Base-by-base conservation (phyloP, 768 basidiomycete species). In the Gymnopilus junonius region DNA sequence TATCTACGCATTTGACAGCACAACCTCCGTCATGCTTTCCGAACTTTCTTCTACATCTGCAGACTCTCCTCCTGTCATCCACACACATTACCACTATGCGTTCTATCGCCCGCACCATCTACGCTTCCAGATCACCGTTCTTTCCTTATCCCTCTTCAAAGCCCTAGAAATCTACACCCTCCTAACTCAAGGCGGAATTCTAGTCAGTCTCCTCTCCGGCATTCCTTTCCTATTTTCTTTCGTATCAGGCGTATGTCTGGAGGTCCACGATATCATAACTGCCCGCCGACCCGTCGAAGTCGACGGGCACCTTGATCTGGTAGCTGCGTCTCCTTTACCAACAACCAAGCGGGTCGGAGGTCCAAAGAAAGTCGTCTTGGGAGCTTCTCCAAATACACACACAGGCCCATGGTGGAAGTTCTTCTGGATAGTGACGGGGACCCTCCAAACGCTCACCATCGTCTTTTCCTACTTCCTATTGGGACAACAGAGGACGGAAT, bases 381-480 rank as follows among this genome's bases (percentile, higher is more conserved):
- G 73, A 20, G 67, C 65, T 4, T 51, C 61, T 2, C 57, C 58
- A 10, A 70, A 71, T 53, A 65, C 67, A 8, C 58, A 64, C 34
- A 59, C 20, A 3, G 35, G 62, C 0, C 2, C 64, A 1, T 43
- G 46, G 31, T 75, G 74, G 74, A 67, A 59, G 12, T 12, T 65
- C 1, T 62, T 68, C 40, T 75, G 73, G 73, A 56, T 54, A 4
- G 17, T 70, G 20, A 74, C 72, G 20, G 72, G 70, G 2, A 6
- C 67, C 17, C 54, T 74, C 2, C 69, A 64, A 37, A 58, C 57
- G 2, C 27, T 42, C 6, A 67, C 71, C 6, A 62, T 71, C 14
- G 7, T 73, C 17, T 14, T 67, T 11, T 69, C 69, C 11, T 74
- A 73, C 56, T 48, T 71, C 40, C 32, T 65, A 21, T 54, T 75